Base-by-base conservation (phyloP, 345 rosid species). In the Citrus australasica region DNA sequence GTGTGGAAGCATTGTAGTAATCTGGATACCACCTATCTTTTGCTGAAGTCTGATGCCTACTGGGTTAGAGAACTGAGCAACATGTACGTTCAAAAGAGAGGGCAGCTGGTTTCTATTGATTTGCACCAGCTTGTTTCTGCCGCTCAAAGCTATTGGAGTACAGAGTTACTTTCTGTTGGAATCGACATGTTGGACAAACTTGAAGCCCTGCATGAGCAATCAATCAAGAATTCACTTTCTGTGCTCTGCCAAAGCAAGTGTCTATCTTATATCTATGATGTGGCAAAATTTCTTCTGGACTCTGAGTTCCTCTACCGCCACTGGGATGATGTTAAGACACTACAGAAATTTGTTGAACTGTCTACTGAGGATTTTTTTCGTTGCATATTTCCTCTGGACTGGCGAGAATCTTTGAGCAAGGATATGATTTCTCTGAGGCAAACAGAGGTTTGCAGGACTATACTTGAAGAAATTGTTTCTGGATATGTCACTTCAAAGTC, bases 121-220 rank as follows among this genome's bases (percentile, higher is more conserved):
- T 60, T 51, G 30, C 46, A 28, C 70, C 82, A 84, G 67, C 85
- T 87, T 59, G 78, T 81, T 33, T 42, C 65, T 60, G 80, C 81
- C 48, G 85, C 87, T 63, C 82, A 56, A 35, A 70, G 25, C 10
- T 85, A 80, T 13, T 88, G 91, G 89, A 16, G 78, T 70, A 67
- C 67, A 0, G 87, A 88, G 58, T 75, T 90, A 19, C 63, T 75
- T 38, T 78, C 82, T 71, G 89, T 90, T 51, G 85, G 91, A 8
- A 60, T 70, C 77, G 22, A 73, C 74, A 83, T 84, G 42, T 77
- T 87, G 77, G 3, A 30, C 30, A 73, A 77, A 35, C 85, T 89
- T 37, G 79, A 86, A 67, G 76, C 32, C 6, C 72, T 86, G 11
- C 64, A 71, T 61, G 25, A 48, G 7, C 38, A 53, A 7, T 79